These are phyloP conservation scores for Euphrasia confusa DNA, from an alignment of 257 asterid genomes.

Conservation along the genomic window DNA sequence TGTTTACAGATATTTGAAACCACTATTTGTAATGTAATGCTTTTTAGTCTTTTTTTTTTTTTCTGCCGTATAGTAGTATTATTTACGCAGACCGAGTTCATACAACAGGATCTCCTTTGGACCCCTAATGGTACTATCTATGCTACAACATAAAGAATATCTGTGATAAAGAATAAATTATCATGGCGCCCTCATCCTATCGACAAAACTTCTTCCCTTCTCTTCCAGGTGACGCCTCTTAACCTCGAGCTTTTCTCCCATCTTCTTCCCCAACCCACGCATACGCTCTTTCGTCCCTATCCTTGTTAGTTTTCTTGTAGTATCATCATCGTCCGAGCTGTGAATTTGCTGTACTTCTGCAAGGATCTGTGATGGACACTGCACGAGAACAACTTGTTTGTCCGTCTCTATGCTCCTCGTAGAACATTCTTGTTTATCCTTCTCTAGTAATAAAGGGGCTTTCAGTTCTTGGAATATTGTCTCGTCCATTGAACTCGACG, in stretches of 20 bases:
- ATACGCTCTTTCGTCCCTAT: constrained; percentile 60
- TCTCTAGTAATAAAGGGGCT: constrained; percentile 38
- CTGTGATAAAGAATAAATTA: not conserved
- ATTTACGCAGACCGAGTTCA: not conserved
- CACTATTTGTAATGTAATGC: not conserved
- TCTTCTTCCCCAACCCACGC: constrained; percentile 80
- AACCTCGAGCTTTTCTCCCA: constrained; percentile 88
- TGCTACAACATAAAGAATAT: not conserved
- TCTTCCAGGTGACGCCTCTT: constrained; percentile 81
- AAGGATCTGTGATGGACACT: constrained; percentile 4
- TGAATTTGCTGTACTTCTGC: constrained; percentile 33
- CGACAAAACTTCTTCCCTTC: constrained; percentile 67
- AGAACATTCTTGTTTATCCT: constrained; percentile 27
- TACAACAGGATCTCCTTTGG: not conserved
- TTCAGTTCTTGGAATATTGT: constrained; percentile 36
- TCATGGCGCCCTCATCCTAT: constrained; percentile 71
- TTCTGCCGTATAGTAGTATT: not conserved
- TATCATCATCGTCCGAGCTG: constrained; percentile 48
- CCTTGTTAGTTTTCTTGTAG: constrained; percentile 31
- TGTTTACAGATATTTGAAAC: no score
- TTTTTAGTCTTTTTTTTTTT: not conserved
- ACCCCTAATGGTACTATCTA: not conserved
- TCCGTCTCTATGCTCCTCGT: constrained; percentile 33
- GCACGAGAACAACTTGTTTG: constrained; percentile 17
- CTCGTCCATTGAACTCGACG: constrained; percentile 30